Evolutionary conservation across 2,329 filamentous ascomycete species (phyloP).

Genomic region (Aspergillus japonicus): DNA sequence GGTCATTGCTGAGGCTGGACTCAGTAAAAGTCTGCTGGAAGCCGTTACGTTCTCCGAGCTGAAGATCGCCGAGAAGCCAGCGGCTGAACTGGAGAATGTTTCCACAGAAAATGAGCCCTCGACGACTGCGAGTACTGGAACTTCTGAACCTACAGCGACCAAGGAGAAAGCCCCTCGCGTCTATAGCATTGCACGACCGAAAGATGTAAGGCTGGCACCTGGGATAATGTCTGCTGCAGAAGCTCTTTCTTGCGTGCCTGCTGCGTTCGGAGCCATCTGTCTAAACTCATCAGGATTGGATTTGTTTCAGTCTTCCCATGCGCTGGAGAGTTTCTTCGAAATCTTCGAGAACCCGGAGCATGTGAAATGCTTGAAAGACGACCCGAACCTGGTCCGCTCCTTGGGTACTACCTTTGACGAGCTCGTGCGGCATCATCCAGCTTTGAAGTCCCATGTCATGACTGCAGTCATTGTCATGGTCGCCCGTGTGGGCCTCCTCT

Average conservation of each 20-base stretch:
- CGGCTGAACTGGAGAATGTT: constrained; percentile 27
- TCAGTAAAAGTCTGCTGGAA: constrained; percentile 82
- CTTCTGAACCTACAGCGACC: constrained; percentile 22
- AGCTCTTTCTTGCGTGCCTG: constrained; percentile 81
- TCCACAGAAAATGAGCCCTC: constrained; percentile 38
- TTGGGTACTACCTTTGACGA: constrained; percentile 90
- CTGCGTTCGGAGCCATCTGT: constrained; percentile 89
- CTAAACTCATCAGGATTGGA: constrained; percentile 84
- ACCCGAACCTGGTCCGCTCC: constrained; percentile 67
- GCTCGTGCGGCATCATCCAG: constrained; percentile 87
- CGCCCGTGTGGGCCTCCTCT: constrained; percentile 72
- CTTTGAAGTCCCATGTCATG: constrained; percentile 74
- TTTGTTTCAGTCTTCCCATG: constrained; percentile 78
- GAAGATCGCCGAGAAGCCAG: constrained; percentile 34
- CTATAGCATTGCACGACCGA: constrained; percentile 32
- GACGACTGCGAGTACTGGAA: constrained; percentile 32
- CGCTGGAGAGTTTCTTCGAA: constrained; percentile 84
- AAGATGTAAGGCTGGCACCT: constrained; percentile 50
- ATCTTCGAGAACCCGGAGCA: constrained; percentile 95
- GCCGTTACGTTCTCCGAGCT: constrained; percentile 62
- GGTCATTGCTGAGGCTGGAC: constrained; percentile 88
- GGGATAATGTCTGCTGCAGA: constrained; percentile 86
- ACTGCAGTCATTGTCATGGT: constrained; percentile 89
- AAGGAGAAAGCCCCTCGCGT: constrained; percentile 26
- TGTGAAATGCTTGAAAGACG: constrained; percentile 76